These are phyloP conservation scores for Dioszegia aurantiaca DNA, from an alignment of 768 basidiomycete species.

Conservation along the genomic window DNA sequence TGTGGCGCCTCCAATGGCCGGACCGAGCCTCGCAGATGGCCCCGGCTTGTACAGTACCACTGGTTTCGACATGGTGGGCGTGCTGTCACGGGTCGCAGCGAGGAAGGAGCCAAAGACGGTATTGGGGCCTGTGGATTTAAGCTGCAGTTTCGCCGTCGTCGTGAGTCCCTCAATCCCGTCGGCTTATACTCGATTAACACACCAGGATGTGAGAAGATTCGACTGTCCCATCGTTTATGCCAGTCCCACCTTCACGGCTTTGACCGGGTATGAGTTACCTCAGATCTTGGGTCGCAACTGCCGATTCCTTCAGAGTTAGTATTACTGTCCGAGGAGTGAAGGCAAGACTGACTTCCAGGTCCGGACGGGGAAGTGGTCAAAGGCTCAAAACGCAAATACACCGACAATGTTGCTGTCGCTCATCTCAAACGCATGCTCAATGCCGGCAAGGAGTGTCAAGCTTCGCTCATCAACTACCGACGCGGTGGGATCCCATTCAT, in stretches of 20 bases:
- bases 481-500: conserved; percentile 81
- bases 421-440: conserved; percentile 65
- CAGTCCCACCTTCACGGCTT: conserved; percentile 70
- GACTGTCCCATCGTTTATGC: conserved; percentile 90
- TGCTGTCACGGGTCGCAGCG: conserved; percentile 72
- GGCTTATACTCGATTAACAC: not conserved
- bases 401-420: conserved; percentile 66
- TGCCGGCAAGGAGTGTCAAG: conserved; percentile 83
- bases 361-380: conserved; percentile 62
- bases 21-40: conserved; percentile 33
- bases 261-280: conserved; percentile 54
- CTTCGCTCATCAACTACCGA: conserved; percentile 78
- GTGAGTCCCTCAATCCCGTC: conserved; percentile 36
- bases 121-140: conserved; percentile 87
- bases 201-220: conserved; percentile 66
- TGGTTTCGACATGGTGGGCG: conserved; percentile 83
- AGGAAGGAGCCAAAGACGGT: conserved; percentile 70
- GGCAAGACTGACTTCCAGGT: conserved; percentile 55
- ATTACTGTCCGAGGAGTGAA: conserved; percentile 57
- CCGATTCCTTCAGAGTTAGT: conserved; percentile 52
- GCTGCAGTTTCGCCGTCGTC: conserved; percentile 85
- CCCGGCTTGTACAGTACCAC: conserved; percentile 75
- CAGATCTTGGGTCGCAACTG: conserved; percentile 89
- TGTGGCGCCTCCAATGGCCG: conserved; percentile 24
- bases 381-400: conserved; percentile 62